These are phyloP conservation scores for Fraxinus dipetala DNA, from an alignment of 305 asterid genomes.

Conservation along the genomic window DNA sequence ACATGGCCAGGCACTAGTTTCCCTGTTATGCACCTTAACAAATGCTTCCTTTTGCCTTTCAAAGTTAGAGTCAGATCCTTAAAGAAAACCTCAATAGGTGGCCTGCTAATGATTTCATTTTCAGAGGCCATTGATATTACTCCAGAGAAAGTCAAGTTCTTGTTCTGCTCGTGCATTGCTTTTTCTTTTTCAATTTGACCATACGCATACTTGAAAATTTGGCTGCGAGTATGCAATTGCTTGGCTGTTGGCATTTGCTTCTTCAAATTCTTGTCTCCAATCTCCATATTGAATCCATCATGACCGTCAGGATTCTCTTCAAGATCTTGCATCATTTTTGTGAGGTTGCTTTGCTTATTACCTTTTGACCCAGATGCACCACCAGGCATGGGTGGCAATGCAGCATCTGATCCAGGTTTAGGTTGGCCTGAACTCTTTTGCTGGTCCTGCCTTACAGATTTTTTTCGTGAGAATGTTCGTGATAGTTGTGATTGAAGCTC, in stretches of 20 bases:
- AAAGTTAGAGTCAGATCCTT: slow-evolving; percentile 72
- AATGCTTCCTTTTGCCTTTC: slow-evolving; percentile 70
- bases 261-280: slow-evolving; percentile 63
- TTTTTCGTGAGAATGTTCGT: slow-evolving; percentile 75
- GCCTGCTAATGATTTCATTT: slow-evolving; percentile 52
- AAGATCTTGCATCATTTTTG: slow-evolving; percentile 67
- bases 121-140: slow-evolving; percentile 65
- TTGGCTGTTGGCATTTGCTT: slow-evolving; percentile 47
- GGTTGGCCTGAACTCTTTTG: slow-evolving; percentile 38
- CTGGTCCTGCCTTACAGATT: slow-evolving; percentile 40
- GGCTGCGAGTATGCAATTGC: slow-evolving; percentile 71
- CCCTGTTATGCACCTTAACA: slow-evolving; percentile 70
- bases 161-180: slow-evolving; percentile 63
- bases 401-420: slow-evolving; percentile 52
- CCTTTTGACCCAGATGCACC: slow-evolving; percentile 38
- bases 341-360: slow-evolving; percentile 54
- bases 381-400: slow-evolving; percentile 49
- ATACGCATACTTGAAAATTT: slow-evolving; percentile 74
- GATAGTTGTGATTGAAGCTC: slow-evolving; percentile 53
- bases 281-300: slow-evolving; percentile 62
- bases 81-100: slow-evolving; percentile 69
- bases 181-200: slow-evolving; percentile 80
- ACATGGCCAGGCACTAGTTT: slow-evolving; percentile 73
- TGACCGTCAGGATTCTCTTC: slow-evolving; percentile 62
- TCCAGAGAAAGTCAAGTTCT: slow-evolving; percentile 67